phyloP scores from a whole-genome alignment of 352 stramenopile genomes.

The Phytopythium sindhum region DNA sequence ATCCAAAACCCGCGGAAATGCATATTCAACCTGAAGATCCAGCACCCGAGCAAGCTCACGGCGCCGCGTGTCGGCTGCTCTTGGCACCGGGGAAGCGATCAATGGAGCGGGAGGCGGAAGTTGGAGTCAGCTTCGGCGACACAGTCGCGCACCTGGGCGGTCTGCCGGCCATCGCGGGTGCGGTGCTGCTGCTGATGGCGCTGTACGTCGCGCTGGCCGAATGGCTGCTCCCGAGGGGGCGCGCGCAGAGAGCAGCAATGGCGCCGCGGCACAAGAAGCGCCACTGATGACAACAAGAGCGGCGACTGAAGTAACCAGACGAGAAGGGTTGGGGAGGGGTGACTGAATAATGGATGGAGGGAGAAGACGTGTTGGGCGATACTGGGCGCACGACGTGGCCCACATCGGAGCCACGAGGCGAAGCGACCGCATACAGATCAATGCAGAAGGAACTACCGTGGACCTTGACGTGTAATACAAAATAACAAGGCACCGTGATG shows the following conservation, averaged over 20 bases:
- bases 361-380: no score
- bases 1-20: slow-evolving; percentile 14
- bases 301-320: background rate
- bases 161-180: slow-evolving; percentile 14
- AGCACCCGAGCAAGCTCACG: slow-evolving; percentile 8
- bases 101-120: background rate
- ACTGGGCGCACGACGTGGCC: no score
- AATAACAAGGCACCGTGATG: background rate
- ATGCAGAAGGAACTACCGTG: background rate
- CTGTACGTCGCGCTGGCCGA: slow-evolving; percentile 45
- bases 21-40: slow-evolving; percentile 18
- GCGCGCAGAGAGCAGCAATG: slow-evolving; percentile 8
- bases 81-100: background rate
- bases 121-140: slow-evolving; percentile 35
- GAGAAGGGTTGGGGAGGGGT: background rate
- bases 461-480: background rate
- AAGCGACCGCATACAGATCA: background rate
- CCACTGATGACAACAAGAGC: background rate
- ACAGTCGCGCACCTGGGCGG: slow-evolving; percentile 45
- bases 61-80: slow-evolving; percentile 3
- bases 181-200: slow-evolving; percentile 29
- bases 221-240: slow-evolving; percentile 37
- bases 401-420: background rate
- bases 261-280: slow-evolving; percentile 12
- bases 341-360: background rate